Percentiles rank a stretch among this genome's conserved stretches.
Evolutionary conservation across 768 basidiomycete species (phyloP).

Genomic region (Podaxis mareebaensis): DNA sequence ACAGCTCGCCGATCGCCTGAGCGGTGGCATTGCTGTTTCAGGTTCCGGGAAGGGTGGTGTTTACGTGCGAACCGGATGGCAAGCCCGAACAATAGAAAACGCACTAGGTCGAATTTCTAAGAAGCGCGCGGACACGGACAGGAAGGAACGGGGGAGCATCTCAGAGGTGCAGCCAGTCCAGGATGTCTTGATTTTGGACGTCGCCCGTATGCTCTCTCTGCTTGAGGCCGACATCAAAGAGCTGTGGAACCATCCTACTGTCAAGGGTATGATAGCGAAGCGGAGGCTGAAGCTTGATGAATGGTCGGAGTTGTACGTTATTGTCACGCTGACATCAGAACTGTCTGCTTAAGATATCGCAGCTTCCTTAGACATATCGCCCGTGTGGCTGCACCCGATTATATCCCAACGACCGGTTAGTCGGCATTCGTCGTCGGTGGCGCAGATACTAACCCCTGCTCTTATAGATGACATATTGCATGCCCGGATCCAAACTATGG

Average conservation of each 20-base stretch:
- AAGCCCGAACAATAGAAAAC: conserved; percentile 63
- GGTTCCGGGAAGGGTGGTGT: conserved; percentile 78
- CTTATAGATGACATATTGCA: conserved; percentile 78
- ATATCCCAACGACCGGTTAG: conserved; percentile 75
- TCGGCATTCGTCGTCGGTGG: conserved; percentile 8
- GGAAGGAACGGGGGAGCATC: conserved; percentile 34
- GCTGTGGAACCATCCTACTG: conserved; percentile 73
- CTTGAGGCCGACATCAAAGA: conserved; percentile 66
- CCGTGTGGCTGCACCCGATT: conserved; percentile 68
- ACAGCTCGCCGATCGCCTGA: conserved; percentile 69
- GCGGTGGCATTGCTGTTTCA: conserved; percentile 70
- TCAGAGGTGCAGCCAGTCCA: conserved; percentile 36
- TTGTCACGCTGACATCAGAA: conserved; percentile 2
- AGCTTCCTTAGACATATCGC: conserved; percentile 78
- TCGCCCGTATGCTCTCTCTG: conserved; percentile 57
- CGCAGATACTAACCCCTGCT: conserved; percentile 31
- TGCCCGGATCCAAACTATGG: conserved; percentile 91
- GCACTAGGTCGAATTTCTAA: conserved; percentile 41
- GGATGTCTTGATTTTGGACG: conserved; percentile 61
- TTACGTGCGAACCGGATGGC: conserved; percentile 82
- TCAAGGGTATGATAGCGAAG: conserved; percentile 65
- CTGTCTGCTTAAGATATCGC: conserved; percentile 11
- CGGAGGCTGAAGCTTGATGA: conserved; percentile 79
- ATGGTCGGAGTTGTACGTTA: conserved; percentile 83
- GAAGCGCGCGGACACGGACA: conserved; percentile 31